Evolutionary conservation across 176 grass and related monocot genomes (phyloP), one percentile per base, ranked within the genome.

Genomic region (Melocanna baccifera): DNA sequence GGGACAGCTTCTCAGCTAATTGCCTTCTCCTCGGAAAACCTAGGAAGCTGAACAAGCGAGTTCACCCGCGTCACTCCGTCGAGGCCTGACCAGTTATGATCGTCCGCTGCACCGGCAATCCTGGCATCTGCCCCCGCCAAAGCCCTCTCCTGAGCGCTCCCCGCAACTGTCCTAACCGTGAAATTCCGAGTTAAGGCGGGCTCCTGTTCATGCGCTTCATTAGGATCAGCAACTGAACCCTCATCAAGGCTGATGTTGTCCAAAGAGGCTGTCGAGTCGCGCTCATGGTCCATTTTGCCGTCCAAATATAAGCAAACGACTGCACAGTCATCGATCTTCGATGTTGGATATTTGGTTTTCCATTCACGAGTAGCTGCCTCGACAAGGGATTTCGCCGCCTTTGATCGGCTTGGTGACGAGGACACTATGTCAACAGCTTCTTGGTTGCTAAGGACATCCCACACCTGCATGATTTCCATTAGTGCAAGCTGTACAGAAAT

Each of bases 401-500:
- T 86, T 51, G 86, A 88, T 62, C 93, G 86, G 65, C 73, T 94
- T 77, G 83, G 87, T 71, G 90, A 91, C 0, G 97, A 91, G 2
- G 93, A 83, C 51, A 99, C 79, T 30, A 99, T 96, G 53, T 99
- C 93, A 9, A 99, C 90, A 13, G 85, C 97, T 62, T 99, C 89
- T 89, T 99, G 89, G 74, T 99, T 99, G 75, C 90, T 99, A 12
- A 99, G 90, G 51, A 96, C 97, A 89, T 99, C 97, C 97, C 97
- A 99, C 5, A 99, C 91, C 97, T 99, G 87, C 69, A 84, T 75
- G 56, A 82, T 90, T 81, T 70, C 47, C 61, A 52, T 51, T 47
- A 59, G 39, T 13, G 16, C 36, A 69, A 87, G 19, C 71, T 62
- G 45, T 3, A 58, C 4, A 83, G 28, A 77, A 57, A 65, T 51